Conservation (phyloP, 345 rosid species). For the Draba incana region DNA sequence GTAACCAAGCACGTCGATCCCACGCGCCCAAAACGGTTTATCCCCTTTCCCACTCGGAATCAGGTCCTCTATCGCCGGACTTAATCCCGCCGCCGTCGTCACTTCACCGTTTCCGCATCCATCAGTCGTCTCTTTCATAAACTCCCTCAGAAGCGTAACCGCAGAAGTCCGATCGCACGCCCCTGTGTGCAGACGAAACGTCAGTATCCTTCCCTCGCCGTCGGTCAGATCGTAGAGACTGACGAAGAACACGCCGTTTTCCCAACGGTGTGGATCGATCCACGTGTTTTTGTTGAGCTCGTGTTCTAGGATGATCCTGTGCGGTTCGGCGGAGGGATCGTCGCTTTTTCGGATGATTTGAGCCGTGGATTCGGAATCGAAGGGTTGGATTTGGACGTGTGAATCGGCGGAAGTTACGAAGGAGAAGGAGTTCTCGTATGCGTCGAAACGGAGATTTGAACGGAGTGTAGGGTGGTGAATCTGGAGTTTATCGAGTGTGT, state of each 20-base stretch:
- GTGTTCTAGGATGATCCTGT: slow-evolving; percentile 66
- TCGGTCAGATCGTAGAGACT: slow-evolving; percentile 54
- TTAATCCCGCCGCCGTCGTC: slow-evolving; percentile 37
- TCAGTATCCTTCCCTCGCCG: slow-evolving; percentile 47
- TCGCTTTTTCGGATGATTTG: slow-evolving; percentile 43
- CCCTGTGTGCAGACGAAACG: slow-evolving; percentile 64
- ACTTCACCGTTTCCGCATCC: slow-evolving; percentile 26
- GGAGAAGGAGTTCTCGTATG: slow-evolving; percentile 56
- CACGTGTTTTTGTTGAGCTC: slow-evolving; percentile 71
- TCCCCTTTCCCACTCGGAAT: slow-evolving; percentile 71
- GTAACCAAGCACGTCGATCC: slow-evolving; percentile 87
- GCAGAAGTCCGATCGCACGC: slow-evolving; percentile 80
- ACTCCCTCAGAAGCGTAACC: slow-evolving; percentile 56
- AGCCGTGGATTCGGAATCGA: slow-evolving; percentile 60
- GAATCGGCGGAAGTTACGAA: slow-evolving; percentile 54
- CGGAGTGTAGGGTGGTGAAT: slow-evolving; percentile 74
- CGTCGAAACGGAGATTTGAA: slow-evolving; percentile 60
- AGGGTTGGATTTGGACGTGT: slow-evolving; percentile 47
- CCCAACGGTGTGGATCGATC: slow-evolving; percentile 42
- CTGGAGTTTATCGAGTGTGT: slow-evolving; percentile 60
- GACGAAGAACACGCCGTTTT: slow-evolving; percentile 47
- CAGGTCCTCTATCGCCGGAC: slow-evolving; percentile 66
- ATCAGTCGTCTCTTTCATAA: slow-evolving; percentile 44
- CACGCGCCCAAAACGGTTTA: slow-evolving; percentile 88
- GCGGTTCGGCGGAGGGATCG: slow-evolving; percentile 35